Evolutionary conservation across 108 stramenopile species (phyloP), one percentile per base, ranked within the genome.

Genomic region (Nitzschia sp.): DNA sequence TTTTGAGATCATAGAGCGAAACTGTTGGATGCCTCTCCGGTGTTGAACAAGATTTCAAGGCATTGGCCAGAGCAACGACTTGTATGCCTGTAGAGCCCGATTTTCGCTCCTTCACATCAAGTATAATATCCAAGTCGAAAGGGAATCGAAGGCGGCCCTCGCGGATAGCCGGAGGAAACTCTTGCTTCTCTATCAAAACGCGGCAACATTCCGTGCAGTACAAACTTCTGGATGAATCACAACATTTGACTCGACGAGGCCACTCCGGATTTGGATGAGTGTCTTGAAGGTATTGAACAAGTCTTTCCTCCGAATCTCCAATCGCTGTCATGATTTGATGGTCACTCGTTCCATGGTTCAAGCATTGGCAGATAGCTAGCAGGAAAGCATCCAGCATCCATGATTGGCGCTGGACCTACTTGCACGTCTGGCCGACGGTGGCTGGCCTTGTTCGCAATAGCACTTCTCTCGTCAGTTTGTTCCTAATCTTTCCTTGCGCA

Each of bases 171-270:
- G 24, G 7, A 11, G 89, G 86, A 64, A 80, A 76, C 29, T 62
- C 50, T 10, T 83, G 63, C 59, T 81, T 62, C 22, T 80, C 83
- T 54, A 91, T 65, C 52, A 86, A 62, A 40, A 88, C 60, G 21
- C 59, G 60, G 53, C 69, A 86, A 52, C 90, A 91, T 43, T 83
- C 78, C 44, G 80, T 72, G 66, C 90, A 91, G 48, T 91, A 91
- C 8, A 91, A 71, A 19, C 79, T 79, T 46, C 84, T 74, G 3
- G 86, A 87, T 7, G 83, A 65, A 15, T 75, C 65, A 48, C 89
- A 90, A 52, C 87, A 88, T 24, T 40, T 50, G 8, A 65, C 63
- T 7, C 86, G 82, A 24, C 61, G 61, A 10, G 43, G 43, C 26
- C 57, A 58, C 5, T n/a, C 14, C 2, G 9, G 26, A 19, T 39